Percentiles rank a stretch among this genome's conserved stretches.
Conservation (phyloP, 2,329 filamentous ascomycete genomes). For the Teratosphaeria gauchensis region DNA sequence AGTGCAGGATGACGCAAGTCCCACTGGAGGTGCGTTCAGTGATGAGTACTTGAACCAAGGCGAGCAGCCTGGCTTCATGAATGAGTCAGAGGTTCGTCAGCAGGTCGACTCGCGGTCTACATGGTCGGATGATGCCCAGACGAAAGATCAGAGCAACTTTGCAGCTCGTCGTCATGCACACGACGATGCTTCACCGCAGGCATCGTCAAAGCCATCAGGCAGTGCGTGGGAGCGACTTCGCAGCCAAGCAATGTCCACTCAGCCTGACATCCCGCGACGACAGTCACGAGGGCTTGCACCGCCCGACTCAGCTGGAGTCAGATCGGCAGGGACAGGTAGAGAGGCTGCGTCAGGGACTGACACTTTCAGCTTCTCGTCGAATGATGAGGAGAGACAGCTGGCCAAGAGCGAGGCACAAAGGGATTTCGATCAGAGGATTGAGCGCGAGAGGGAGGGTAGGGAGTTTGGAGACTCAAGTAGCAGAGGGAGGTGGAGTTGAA, state of each 20-base stretch:
- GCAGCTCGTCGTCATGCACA: neutral
- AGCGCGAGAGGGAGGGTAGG: conserved; percentile 39
- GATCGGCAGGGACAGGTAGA: conserved; percentile 2
- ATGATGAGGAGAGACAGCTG: conserved; percentile 33
- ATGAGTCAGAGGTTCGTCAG: conserved; percentile 20
- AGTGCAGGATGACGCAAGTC: conserved; percentile 29
- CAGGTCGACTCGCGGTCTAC: conserved; percentile 6
- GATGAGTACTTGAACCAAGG: conserved; percentile 23
- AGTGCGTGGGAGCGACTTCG: conserved; percentile 38
- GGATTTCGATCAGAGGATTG: conserved; percentile 41
- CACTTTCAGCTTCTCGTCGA: conserved; percentile 35
- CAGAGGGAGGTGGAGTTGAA: conserved; percentile 1
- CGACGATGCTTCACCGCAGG: neutral
- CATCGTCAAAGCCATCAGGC: conserved; percentile 5
- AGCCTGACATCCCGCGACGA: conserved; percentile 5
- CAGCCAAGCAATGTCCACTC: conserved; percentile 16
- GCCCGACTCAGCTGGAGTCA: conserved; percentile 6
- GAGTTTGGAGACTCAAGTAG: conserved; percentile 26
- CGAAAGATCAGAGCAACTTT: neutral
- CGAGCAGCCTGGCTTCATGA: conserved; percentile 19
- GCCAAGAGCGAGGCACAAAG: conserved; percentile 39
- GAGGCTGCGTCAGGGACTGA: conserved; percentile 30
- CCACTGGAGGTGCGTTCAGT: conserved; percentile 26
- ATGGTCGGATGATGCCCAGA: neutral
- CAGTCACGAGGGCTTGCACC: conserved; percentile 5